phyloP scores from a whole-genome alignment of 2,329 filamentous ascomycete genomes.

The Chaetomiaceae sp. region DNA sequence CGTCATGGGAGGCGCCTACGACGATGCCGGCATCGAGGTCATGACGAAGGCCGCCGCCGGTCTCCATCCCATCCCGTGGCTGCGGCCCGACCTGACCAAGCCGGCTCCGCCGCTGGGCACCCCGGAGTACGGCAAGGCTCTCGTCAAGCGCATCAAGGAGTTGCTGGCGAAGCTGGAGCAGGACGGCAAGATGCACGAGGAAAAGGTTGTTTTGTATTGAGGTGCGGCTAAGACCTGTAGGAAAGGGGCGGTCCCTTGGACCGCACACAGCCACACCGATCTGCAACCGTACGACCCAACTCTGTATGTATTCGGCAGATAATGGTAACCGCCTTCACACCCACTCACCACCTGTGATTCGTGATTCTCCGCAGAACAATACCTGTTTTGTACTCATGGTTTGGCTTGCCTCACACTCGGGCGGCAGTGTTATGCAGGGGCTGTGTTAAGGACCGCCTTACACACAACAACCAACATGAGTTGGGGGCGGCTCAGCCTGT shows the following conservation, averaged over 20 bases:
- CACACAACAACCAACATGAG: no score
- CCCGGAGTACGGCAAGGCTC: conserved; percentile 5
- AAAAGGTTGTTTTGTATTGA: conserved; percentile 2
- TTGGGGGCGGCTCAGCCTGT: no score
- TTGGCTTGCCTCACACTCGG: no score
- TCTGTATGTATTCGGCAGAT: no score
- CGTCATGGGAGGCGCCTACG: conserved; percentile 3
- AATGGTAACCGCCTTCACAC: no score
- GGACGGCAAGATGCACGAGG: conserved; percentile 5
- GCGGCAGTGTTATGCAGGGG: no score
- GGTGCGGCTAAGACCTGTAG: background rate
- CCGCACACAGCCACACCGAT: background rate
- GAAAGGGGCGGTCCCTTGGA: no score
- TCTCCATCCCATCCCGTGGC: conserved; percentile 3
- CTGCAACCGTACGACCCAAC: no score
- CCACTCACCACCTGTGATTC: no score
- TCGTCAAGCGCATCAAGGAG: conserved; percentile 5
- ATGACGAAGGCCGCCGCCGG: conserved; percentile 5
- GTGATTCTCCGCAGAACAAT: no score
- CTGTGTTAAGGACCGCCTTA: no score
- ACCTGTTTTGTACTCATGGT: no score
- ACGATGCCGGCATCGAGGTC: conserved; percentile 2
- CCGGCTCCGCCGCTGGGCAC: background rate
- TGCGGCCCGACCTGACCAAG: conserved; percentile 3
- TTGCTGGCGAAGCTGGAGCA: conserved; percentile 2